phyloP scores from a whole-genome alignment of 257 asterid genomes.

The Asclepias syriaca region DNA sequence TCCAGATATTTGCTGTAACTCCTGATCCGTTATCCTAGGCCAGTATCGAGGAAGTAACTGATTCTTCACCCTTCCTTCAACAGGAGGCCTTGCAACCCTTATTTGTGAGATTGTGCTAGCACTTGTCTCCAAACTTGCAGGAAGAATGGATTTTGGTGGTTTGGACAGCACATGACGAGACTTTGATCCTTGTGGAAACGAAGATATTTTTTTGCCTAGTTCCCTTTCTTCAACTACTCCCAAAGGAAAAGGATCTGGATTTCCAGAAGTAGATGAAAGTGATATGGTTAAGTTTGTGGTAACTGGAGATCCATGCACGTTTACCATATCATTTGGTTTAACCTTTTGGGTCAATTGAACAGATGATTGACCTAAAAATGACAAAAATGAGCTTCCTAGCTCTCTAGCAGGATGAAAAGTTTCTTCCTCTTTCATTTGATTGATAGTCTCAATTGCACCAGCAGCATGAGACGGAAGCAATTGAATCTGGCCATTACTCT shows the following conservation, averaged over 20 bases:
- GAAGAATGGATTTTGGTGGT: constrained; percentile 48
- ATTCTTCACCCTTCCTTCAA: constrained; percentile 84
- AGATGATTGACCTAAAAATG: constrained; percentile 33
- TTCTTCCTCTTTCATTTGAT: constrained; percentile 35
- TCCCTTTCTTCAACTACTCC: constrained; percentile 49
- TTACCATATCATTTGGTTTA: constrained; percentile 30
- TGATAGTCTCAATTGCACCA: constrained; percentile 26
- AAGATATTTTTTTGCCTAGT: constrained; percentile 34
- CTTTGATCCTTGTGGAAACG: constrained; percentile 53
- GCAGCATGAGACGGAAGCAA: constrained; percentile 30
- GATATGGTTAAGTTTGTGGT: constrained; percentile 76
- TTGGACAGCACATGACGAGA: constrained; percentile 69
- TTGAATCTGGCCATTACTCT: constrained; percentile 23
- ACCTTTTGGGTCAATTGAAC: constrained; percentile 31
- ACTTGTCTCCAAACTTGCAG: constrained; percentile 48
- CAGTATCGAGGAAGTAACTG: constrained; percentile 98
- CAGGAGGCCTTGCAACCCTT: constrained; percentile 93
- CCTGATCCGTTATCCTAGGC: constrained; percentile 96
- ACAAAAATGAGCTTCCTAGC: constrained; percentile 35
- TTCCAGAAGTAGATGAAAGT: constrained; percentile 45
- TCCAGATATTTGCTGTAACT: constrained; percentile 90
- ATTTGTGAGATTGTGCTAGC: constrained; percentile 50
- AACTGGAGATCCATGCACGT: constrained; percentile 40
- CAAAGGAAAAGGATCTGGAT: constrained; percentile 30
- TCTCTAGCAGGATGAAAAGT: constrained; percentile 27